Evolutionary conservation across 352 stramenopile genomes (phyloP), one percentile per base, ranked within the genome.

Genomic region (Thalassiosira pacifica): DNA sequence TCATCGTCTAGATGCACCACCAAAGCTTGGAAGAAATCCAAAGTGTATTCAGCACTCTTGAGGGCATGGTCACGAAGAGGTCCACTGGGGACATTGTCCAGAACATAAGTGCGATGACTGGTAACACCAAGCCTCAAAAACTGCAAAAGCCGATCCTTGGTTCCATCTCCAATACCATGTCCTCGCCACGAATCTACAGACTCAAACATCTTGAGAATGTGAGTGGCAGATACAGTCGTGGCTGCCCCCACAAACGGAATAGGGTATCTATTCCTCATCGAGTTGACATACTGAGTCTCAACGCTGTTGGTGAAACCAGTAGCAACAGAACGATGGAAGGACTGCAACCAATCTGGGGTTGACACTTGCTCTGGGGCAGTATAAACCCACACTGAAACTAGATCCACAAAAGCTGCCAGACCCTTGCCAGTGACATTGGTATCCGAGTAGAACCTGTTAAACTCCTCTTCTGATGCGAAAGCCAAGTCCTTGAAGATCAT

Each of bases 1-100:
- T 71, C 63, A 71, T 69, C 16, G n/a, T 69, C 29, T 11, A 69
- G 26, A 26, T 69, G 40, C 1, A 31, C 26, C 4, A 69, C 31
- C 13, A 71, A 34, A 32, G 34, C 2, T 3, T 29, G 16, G 16
- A 26, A 59, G 37, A 71, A 71, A 18, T 31, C 29, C 18, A 11
- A 5, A 59, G 63, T 71, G 2, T 31, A 29, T 3, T 71, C 34
- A 2, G 32, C 63, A 18, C 29, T 59, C 63, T 57, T 55, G 37
- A 71, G 27, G 34, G 63, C 63, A 10, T 19, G 10, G 2, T 57
- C 63, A 10, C 26, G 32, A 19, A 71, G 3, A 18, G n/a, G 9
- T 24, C 61, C 61, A 19, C 13, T 19, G 2, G 32, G 61, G 5
- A 70, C 1, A 70, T 53, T 55, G 45, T 48, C 61, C 0, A 27